Evolutionary conservation across 129 eudicot genomes (phyloP), one percentile per base, ranked within the genome.

Genomic region (Chrysanthemum seticuspe): DNA sequence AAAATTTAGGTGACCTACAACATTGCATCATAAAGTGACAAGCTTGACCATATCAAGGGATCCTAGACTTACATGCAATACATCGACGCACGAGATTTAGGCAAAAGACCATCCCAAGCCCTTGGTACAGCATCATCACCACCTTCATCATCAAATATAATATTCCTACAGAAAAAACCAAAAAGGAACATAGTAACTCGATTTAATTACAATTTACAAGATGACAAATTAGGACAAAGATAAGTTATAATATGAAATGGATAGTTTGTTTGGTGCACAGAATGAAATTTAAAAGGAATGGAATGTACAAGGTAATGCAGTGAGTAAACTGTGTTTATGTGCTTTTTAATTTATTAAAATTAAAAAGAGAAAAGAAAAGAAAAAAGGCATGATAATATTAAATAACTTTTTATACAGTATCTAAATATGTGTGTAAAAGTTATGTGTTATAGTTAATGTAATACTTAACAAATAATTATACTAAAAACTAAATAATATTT

Each of bases 51-150:
- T 61, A 76, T 11, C 71, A 72, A 71, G 25, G 65, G 63, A 77
- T 62, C 59, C 54, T 34, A 64, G 69, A 83, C 97, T 73, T 76
- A 92, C 97, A 85, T 52, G 86, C 96, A 93, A 81, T 85, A 93
- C 52, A 93, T 89, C 85, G 89, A 72, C 78, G 86, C 74, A 47
- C 95, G 95, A 19, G 79, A 71, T 65, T 85, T 87, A 10, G 84
- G 75, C 68, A 94, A 72, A 50, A 94, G 84, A 61, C 60, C 74
- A 61, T 85, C 85, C 98, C 98, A 94, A 57, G 97, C 96, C 83
- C 98, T 83, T 66, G 53, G 71, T 34, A 74, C 16, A 60, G 74
- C 73, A 58, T 65, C 62, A 31, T 73, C 74, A 23, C 76, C 16
- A 50, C 77, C 78, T 40, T 61, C 65, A 44, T 74, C 78, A 63